Base-by-base conservation (phyloP, 306 rosid genomes). In the Neltuma alba region DNA sequence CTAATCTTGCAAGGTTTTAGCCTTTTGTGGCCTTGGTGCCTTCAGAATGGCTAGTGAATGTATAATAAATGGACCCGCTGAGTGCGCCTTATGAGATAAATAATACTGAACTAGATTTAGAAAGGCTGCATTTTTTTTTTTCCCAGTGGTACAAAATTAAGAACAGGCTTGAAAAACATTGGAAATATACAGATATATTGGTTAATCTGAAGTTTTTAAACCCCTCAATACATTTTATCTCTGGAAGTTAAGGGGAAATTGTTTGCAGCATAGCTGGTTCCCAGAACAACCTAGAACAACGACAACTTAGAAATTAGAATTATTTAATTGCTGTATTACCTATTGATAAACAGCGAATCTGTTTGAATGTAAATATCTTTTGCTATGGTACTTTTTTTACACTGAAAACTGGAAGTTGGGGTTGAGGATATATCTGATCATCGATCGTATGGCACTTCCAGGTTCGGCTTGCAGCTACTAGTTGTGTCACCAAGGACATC, bases 391-490 rank as follows among this genome's bases (percentile, higher is more conserved):
- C 66, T 55, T 50, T 63, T 75, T 78, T 50, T 61, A 27, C 58
- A 58, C 47, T 57, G 40, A 67, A 44, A 27, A 55, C 47, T 33
- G 69, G 74, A 69, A 61, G 63, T n/a, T 70, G 63, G 69, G 77
- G 31, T 65, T 64, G 72, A 76, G 60, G 20, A 48, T 60, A 62
- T 79, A 61, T 79, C 86, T 90, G 65, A 85, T 71, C 30, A 33
- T 37, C 83, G 38, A 83, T 71, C 14, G 23, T 57, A 45, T 66
- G 70, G 65, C 28, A 3, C 79, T 85, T 85, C 82, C 87, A 90
- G 99, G 97, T 92, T 45, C 88, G 95, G 60, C 93, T 94, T 76
- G 97, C 99, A 52, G 99, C 96, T 45, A 28, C 42, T 79, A 95
- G 94, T 80, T 90, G 88, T 82, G 98, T 95, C 50, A 95, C 93